Conservation (phyloP, 163 green algal species). For the Coccomyxa subellipsoidea region DNA sequence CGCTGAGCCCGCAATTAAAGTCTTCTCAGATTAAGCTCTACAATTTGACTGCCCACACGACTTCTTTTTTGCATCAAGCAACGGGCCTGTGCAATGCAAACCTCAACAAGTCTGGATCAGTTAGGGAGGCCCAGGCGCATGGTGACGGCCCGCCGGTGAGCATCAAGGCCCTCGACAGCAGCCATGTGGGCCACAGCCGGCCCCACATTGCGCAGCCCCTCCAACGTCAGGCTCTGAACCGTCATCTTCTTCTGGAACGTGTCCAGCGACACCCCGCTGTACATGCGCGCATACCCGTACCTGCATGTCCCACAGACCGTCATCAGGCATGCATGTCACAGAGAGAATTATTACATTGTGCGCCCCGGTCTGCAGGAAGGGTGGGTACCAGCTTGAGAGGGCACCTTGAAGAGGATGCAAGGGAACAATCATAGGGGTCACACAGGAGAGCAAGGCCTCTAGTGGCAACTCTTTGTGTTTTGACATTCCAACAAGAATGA, state of each 20-base stretch:
- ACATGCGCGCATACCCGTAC: constrained; percentile 99
- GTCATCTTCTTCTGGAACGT: constrained; percentile 98
- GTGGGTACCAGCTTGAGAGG: too few relatives aligned
- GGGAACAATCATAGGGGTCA: too few relatives aligned
- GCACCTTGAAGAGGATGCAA: too few relatives aligned
- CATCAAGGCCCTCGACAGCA: constrained; percentile 92
- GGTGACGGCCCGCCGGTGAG: constrained; percentile 90
- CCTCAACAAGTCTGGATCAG: background rate
- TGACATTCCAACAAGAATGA: too few relatives aligned
- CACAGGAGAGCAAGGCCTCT: too few relatives aligned
- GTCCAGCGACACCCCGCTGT: constrained; percentile 93
- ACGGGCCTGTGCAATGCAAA: background rate
- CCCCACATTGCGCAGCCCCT: constrained; percentile 63
- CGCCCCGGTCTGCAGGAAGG: too few relatives aligned
- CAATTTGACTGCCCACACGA: too few relatives aligned
- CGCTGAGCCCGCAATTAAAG: background rate
- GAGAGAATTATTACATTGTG: too few relatives aligned
- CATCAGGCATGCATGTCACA: background rate
- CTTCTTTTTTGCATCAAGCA: too few relatives aligned
- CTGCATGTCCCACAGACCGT: too few relatives aligned
- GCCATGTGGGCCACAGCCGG: constrained; percentile 90
- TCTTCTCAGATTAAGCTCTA: background rate
- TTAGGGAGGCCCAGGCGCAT: constrained; percentile 64
- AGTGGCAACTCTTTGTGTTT: too few relatives aligned
- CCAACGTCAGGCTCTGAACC: constrained; percentile 53